phyloP scores from a whole-genome alignment of 169 alveolate genomes.

The Pseudocohnilembus persalinus region DNA sequence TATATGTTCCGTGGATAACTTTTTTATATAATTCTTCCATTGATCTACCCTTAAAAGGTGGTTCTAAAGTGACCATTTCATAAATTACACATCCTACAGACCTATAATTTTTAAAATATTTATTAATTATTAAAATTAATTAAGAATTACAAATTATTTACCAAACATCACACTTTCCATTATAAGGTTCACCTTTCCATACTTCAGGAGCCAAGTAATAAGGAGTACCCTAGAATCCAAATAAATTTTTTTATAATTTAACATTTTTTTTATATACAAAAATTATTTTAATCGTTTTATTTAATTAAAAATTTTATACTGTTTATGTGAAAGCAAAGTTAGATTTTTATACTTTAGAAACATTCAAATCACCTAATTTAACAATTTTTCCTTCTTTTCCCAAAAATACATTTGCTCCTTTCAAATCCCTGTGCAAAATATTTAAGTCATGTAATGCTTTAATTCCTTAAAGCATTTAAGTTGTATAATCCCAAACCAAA shows the following conservation, averaged over 20 bases:
- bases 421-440: constrained; percentile 73
- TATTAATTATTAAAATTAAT: neutral
- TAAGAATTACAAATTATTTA: constrained; percentile 61
- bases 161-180: constrained; percentile 79
- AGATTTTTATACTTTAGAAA: constrained; percentile 62
- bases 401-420: constrained; percentile 74
- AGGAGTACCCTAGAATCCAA: constrained; percentile 56
- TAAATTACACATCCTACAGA: constrained; percentile 85
- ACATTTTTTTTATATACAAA: neutral
- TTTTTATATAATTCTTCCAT: constrained; percentile 82
- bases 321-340: constrained; percentile 72
- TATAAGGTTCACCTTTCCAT: constrained; percentile 71
- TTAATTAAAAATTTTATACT: neutral
- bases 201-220: constrained; percentile 74
- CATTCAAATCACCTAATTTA: constrained; percentile 81
- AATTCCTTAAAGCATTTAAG: constrained; percentile 64
- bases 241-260: constrained; percentile 11
- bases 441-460: constrained; percentile 60
- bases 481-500: constrained; percentile 45
- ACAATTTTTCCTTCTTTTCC: constrained; percentile 52
- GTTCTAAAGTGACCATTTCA: constrained; percentile 74
- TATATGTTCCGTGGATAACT: constrained; percentile 49
- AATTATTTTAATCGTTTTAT: too few species aligned
- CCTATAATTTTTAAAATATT: constrained; percentile 36
- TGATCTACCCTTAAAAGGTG: constrained; percentile 81